Conservation (phyloP, 2,329 filamentous ascomycete species). For the Calonectria leucothoes region DNA sequence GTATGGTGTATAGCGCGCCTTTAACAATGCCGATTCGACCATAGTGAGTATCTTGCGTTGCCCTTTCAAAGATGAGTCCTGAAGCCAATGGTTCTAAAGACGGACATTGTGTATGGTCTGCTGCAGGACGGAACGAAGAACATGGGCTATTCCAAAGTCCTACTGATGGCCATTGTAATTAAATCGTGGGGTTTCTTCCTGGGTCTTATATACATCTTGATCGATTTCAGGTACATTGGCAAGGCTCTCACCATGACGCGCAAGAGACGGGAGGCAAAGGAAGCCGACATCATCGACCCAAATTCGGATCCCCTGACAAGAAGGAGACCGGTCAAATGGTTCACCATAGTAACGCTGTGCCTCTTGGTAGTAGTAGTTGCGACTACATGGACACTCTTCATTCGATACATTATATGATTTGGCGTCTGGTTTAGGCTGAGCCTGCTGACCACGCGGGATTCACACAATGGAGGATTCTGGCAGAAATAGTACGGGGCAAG, state of each 20-base stretch:
- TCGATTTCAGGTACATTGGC: neutral
- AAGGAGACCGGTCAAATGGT: neutral
- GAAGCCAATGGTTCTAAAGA: neutral
- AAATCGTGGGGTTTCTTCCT: neutral
- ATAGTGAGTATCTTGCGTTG: neutral
- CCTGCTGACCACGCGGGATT: no score
- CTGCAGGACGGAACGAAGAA: neutral
- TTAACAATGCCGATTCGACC: neutral
- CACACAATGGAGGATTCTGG: no score
- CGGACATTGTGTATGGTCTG: neutral
- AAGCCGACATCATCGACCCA: neutral
- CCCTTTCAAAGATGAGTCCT: neutral
- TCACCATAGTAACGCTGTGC: neutral
- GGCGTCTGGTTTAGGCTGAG: no score
- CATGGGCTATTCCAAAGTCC: neutral
- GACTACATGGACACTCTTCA: neutral
- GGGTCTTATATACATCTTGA: neutral
- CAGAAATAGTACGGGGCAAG: no score
- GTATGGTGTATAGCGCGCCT: neutral
- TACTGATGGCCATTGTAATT: neutral
- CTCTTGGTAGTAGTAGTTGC: neutral
- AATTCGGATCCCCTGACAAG: neutral
- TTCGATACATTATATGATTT: neutral
- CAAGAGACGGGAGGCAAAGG: neutral
- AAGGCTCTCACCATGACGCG: neutral